phyloP scores from a whole-genome alignment of 129 eudicot species.

The Flaveria brownii region DNA sequence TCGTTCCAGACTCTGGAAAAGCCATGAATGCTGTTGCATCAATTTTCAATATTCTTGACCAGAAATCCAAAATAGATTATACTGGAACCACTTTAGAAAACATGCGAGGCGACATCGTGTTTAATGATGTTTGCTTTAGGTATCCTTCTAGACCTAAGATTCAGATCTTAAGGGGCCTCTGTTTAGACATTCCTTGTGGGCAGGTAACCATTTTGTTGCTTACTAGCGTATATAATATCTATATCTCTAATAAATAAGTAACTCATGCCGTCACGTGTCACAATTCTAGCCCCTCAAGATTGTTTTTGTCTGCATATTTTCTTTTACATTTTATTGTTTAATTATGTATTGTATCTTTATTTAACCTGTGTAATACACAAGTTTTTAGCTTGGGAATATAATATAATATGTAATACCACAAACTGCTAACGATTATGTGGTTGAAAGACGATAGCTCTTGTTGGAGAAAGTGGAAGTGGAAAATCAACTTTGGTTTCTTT shows the following conservation, averaged over 20 bases:
- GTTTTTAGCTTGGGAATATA: no score
- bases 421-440: background rate
- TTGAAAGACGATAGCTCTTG: slow-evolving; percentile 29
- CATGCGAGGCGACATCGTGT: slow-evolving; percentile 33
- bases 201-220: slow-evolving; percentile 12
- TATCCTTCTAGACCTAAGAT: slow-evolving; percentile 36
- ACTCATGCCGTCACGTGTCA: no score
- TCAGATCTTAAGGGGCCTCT: slow-evolving; percentile 35
- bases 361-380: no score
- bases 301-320: no score
- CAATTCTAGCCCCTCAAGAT: no score
- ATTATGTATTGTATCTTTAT: no score
- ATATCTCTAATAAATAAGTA: no score
- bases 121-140: slow-evolving; percentile 33
- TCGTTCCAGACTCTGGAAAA: slow-evolving; percentile 34
- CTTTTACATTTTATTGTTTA: no score
- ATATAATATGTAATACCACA: no score
- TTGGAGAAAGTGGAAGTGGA: slow-evolving; percentile 31
- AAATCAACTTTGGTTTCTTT: slow-evolving; percentile 32
- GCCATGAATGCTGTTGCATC: slow-evolving; percentile 34
- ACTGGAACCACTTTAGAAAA: slow-evolving; percentile 31
- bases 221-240: no score
- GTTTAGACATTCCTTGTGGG: slow-evolving; percentile 31
- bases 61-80: slow-evolving; percentile 37
- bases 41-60: slow-evolving; percentile 32